Evolutionary conservation across 2,329 filamentous ascomycete species (phyloP), one percentile per base, ranked within the genome.

Genomic region (Aspergillus fumigatiaffinis): DNA sequence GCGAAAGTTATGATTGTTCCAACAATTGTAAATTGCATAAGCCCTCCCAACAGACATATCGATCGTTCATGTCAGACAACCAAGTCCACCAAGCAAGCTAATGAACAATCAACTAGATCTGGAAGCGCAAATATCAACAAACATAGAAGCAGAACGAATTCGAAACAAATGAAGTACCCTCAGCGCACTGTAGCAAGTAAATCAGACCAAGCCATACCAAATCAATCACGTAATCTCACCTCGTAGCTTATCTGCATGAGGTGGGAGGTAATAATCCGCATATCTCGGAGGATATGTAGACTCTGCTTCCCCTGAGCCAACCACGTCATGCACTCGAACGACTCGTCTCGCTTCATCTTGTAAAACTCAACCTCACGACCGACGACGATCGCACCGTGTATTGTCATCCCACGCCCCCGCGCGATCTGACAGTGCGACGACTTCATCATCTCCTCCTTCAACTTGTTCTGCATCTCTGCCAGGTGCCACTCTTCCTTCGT

Each of bases 161-260:
- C 5, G 1, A 23, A 17, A 21, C 2, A 0, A 9, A 1, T 2
- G 9, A 9, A 3, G 7, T 4, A 21, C 0, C n/a, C 2, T n/a
- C 3, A 21, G 4, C 7, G 9, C 17, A 2, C 41, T 14, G n/a
- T 21, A 42, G 7, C n/a, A 20, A 42, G 9, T 1, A 20, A 3
- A 12, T 32, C 10, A 42, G 17, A 42, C 17, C 41, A 9, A 42
- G n/a, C 41, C 14, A 8, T 0, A 42, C 41, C 3, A 21, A 4
- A 12, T 44, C 42, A 10, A 46, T 46, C 21, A 1, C 42, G 9
- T 8, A 46, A 4, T 3, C 42, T 46, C 42, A 46, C 21, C 42
- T 46, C 42, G 21, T 23, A 23, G 42, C 3, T 46, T 4, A 46
- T 21, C 42, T 46, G 42, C 42, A 46, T 46, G 9, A 46, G 21